Base-by-base conservation (phyloP, 1,139 yeast species). In the Kodamaea sp. region DNA sequence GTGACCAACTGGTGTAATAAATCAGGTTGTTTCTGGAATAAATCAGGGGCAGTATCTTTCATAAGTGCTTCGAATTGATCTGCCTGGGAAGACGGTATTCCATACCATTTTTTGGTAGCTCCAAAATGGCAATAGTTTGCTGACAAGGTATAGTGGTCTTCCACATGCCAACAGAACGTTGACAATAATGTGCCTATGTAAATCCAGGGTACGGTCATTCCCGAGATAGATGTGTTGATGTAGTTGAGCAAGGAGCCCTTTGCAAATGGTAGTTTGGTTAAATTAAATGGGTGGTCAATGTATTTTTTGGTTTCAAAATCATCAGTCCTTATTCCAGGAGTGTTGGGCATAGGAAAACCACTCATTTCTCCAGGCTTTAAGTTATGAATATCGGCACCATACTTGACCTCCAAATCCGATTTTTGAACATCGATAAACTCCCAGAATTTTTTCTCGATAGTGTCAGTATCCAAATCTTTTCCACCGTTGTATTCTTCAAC, bases 111-210 rank as follows among this genome's bases (percentile, higher is more conserved):
- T 52, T 84, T 84, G 2, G 85, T 78, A 14, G 80, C 77, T 1
- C 94, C 94, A 42, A 72, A 66, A 54, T 83, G 90, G 48, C 88
- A 84, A 53, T 83, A 84, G 50, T 84, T 84, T 5, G 90, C 89
- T 34, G 87, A 80, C 35, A 83, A 57, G 0, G 92, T 83, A 52
- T 82, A 83, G 53, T 84, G 92, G 55, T 84, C 94, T 49, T 84
- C 94, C 32, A 83, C 83, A 54, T 84, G 94, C 94, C 94, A 84
- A 55, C 94, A 84, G 50, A 84, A 84, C 0, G 94, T 84, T 3
- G 86, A 79, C 43, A 83, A 72, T 24, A 83, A 64, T 2, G 87
- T 81, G 0, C 94, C 94, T 18, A 83, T 71, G 47, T 84, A 84
- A 7, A 83, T 68, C 94, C 94, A 84, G 1, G 94, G 94, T 6